Evolutionary conservation across 371 early-diverging fungal genomes (phyloP).

Genomic region (Mortierella polycephala): DNA sequence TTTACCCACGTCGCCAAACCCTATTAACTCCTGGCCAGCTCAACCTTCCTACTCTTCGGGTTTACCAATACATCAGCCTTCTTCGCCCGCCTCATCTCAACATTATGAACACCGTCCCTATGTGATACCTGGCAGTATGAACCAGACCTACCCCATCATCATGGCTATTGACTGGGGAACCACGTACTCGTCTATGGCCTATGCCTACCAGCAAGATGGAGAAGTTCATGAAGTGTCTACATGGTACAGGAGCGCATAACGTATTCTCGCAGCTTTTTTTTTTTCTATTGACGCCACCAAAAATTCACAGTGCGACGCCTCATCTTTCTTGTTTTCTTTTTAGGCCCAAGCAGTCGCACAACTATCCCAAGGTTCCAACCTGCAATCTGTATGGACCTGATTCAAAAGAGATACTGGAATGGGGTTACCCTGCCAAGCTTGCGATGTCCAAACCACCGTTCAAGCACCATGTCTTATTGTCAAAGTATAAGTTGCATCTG

Average conservation of each 20-base stretch:
- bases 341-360: conserved; percentile 46
- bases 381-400: conserved; percentile 41
- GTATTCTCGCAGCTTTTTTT: not conserved
- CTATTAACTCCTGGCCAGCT: too few relatives aligned
- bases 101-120: conserved; percentile 20
- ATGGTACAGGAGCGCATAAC: conserved; percentile 18
- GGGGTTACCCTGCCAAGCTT: conserved; percentile 62
- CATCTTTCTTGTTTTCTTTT: not conserved
- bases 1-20: conserved; percentile 3
- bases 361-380: conserved; percentile 47
- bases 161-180: conserved; percentile 53
- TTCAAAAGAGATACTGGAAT: conserved; percentile 36
- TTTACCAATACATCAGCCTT: too few relatives aligned
- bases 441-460: conserved; percentile 63
- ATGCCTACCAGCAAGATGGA: conserved; percentile 44
- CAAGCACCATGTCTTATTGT: conserved; percentile 61
- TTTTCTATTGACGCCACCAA: not conserved
- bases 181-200: conserved; percentile 48
- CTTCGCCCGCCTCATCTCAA: not conserved
- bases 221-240: conserved; percentile 48
- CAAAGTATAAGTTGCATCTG: conserved; percentile 65
- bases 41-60: too few relatives aligned
- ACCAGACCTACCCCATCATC: conserved; percentile 36
- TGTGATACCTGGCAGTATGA: conserved; percentile 27
- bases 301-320: not conserved